These are phyloP conservation scores for Alternaria sp. DNA, from an alignment of 2,329 filamentous ascomycete species.

Conservation along the genomic window DNA sequence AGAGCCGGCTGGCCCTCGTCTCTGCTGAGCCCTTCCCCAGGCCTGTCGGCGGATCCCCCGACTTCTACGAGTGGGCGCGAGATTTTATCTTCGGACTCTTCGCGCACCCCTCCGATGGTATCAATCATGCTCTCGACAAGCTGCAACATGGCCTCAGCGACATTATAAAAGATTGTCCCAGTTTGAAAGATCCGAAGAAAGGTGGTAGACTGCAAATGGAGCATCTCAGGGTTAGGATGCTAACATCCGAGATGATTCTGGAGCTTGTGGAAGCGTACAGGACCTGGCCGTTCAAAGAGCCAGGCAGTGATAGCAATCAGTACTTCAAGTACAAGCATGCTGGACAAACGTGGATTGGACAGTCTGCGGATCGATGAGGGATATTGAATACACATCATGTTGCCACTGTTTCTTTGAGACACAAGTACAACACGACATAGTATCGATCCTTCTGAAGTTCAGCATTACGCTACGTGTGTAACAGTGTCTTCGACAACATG, in stretches of 20 bases:
- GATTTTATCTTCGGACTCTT: conserved; percentile 37
- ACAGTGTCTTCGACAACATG: neutral
- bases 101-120: neutral
- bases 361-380: neutral
- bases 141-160: conserved; percentile 38
- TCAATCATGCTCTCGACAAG: conserved; percentile 32
- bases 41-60: conserved; percentile 9
- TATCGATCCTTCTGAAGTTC: neutral
- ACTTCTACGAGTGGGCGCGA: conserved; percentile 33
- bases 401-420: neutral
- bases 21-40: conserved; percentile 67
- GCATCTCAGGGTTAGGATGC: conserved; percentile 35
- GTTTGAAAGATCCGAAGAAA: conserved; percentile 36
- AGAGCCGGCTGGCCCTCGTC: conserved; percentile 63
- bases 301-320: conserved; percentile 27
- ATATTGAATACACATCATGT: neutral
- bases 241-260: conserved; percentile 43
- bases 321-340: conserved; percentile 28
- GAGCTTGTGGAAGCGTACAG: conserved; percentile 38
- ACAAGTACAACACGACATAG: neutral
- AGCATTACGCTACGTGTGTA: neutral
- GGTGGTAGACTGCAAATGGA: conserved; percentile 42
- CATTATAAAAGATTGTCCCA: conserved; percentile 34
- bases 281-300: conserved; percentile 44
- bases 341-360: neutral